phyloP scores from a whole-genome alignment of 352 stramenopile species.

The Phytopythium helicoides region DNA sequence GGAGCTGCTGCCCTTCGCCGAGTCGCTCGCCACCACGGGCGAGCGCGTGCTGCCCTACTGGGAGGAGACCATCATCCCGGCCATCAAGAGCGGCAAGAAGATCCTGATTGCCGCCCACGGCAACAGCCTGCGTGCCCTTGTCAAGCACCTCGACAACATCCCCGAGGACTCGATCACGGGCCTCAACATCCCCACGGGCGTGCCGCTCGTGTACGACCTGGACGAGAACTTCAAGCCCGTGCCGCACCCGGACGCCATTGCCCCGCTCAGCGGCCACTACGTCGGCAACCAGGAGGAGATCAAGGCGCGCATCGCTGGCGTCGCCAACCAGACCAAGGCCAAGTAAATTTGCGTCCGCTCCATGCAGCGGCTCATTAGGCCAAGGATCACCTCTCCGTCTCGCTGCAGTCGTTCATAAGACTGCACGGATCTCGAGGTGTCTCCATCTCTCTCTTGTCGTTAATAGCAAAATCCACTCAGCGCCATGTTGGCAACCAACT shows the following conservation, averaged over 20 bases:
- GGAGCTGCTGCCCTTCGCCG: conserved; percentile 90
- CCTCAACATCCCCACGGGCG: conserved; percentile 96
- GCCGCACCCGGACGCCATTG: conserved; percentile 90
- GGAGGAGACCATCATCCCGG: conserved; percentile 93
- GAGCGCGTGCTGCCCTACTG: conserved; percentile 96
- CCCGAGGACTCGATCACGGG: conserved; percentile 95
- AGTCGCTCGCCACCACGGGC: conserved; percentile 92
- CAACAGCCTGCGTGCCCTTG: conserved; percentile 97
- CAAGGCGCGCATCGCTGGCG: conserved; percentile 93
- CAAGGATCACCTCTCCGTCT: too few species aligned
- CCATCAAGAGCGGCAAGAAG: conserved; percentile 94
- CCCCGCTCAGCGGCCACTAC: conserved; percentile 73
- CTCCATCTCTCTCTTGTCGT: background rate
- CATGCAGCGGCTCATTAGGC: too few species aligned
- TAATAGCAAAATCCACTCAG: background rate
- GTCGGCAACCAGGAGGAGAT: conserved; percentile 97
- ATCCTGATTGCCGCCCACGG: conserved; percentile 97
- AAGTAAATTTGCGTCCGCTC: conserved; percentile 36
- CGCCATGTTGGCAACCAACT: background rate
- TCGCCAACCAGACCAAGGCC: conserved; percentile 96
- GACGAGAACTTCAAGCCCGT: conserved; percentile 98
- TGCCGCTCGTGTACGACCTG: conserved; percentile 96
- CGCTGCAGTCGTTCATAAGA: too few species aligned
- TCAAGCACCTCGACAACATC: conserved; percentile 99
- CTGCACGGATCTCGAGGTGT: too few species aligned